These are phyloP conservation scores for Gleditsia sinensis DNA, from an alignment of 306 rosid genomes.

Conservation along the genomic window DNA sequence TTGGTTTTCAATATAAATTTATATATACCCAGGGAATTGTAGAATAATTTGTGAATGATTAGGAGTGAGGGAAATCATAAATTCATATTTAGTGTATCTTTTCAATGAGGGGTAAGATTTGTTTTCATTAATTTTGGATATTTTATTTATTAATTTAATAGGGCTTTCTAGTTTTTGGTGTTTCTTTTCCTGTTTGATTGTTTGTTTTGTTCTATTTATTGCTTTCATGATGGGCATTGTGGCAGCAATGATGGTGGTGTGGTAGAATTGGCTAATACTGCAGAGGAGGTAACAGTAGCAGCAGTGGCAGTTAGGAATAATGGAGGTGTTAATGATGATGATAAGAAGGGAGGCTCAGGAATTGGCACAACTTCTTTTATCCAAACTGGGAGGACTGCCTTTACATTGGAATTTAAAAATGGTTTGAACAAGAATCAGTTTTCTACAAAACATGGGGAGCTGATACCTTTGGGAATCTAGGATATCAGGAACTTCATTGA, in stretches of 20 bases:
- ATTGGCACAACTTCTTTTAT: not conserved
- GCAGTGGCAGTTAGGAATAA: not conserved
- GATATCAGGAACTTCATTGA: not conserved
- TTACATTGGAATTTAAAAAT: too few relatives aligned
- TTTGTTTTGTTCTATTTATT: not conserved
- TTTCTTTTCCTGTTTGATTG: not conserved
- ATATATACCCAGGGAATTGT: not conserved
- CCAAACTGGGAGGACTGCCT: too few relatives aligned
- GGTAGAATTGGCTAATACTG: not conserved
- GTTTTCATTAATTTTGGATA: not conserved
- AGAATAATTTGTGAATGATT: not conserved
- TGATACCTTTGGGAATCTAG: not conserved
- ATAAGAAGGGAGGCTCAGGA: not conserved
- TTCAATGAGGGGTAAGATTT: not conserved
- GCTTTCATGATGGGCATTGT: not conserved
- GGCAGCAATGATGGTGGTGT: not conserved
- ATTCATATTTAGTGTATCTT: not conserved
- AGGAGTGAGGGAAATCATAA: not conserved
- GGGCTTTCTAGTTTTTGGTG: not conserved
- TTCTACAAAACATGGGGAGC: not conserved
- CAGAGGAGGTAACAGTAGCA: not conserved
- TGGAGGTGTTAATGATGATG: too few relatives aligned
- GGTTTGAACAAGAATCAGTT: not conserved
- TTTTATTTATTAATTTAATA: not conserved
- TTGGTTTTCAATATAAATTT: not conserved